Evolutionary conservation across 192 early-diverging fungal species (phyloP).

Genomic region (Mortierella claussenii): DNA sequence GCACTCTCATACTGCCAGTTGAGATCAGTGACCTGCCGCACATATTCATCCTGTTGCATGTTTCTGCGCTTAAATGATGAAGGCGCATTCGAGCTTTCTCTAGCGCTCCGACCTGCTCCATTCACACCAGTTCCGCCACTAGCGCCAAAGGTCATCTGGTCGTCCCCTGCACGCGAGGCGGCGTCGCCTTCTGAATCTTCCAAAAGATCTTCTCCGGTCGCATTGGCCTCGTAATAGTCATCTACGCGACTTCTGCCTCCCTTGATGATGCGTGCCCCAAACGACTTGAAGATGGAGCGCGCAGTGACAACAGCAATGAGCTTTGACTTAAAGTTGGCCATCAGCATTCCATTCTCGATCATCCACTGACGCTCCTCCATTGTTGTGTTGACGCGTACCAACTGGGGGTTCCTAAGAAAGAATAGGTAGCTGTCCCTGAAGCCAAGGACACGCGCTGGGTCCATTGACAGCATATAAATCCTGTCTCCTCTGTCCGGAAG

Average conservation of each 20-base stretch:
- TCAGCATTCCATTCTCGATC: conserved; percentile 67
- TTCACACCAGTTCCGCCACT: background rate
- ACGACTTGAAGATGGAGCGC: conserved; percentile 76
- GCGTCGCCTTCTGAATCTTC: conserved; percentile 40
- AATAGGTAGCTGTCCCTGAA: conserved; percentile 95
- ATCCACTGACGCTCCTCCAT: conserved; percentile 81
- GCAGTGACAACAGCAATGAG: conserved; percentile 78
- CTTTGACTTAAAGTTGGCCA: conserved; percentile 72
- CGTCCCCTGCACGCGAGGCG: conserved; percentile 21
- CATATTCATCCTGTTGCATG: conserved; percentile 17
- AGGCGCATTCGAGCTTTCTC: conserved; percentile 2
- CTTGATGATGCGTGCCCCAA: conserved; percentile 74
- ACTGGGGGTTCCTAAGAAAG: conserved; percentile 83
- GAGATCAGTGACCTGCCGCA: conserved; percentile 30
- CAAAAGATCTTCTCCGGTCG: conserved; percentile 38
- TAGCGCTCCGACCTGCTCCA: too few species aligned
- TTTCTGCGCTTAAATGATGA: conserved; percentile 22
- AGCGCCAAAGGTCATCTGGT: conserved; percentile 3
- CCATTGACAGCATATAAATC: conserved; percentile 89
- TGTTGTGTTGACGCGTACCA: conserved; percentile 79
- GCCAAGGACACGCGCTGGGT: conserved; percentile 83
- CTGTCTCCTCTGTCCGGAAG: conserved; percentile 80
- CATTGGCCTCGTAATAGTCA: conserved; percentile 74
- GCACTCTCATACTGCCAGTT: conserved; percentile 69
- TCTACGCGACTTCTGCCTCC: conserved; percentile 67